These are phyloP conservation scores for Cytospora paraplurivora DNA, from an alignment of 2,329 filamentous ascomycete species.

Conservation along the genomic window DNA sequence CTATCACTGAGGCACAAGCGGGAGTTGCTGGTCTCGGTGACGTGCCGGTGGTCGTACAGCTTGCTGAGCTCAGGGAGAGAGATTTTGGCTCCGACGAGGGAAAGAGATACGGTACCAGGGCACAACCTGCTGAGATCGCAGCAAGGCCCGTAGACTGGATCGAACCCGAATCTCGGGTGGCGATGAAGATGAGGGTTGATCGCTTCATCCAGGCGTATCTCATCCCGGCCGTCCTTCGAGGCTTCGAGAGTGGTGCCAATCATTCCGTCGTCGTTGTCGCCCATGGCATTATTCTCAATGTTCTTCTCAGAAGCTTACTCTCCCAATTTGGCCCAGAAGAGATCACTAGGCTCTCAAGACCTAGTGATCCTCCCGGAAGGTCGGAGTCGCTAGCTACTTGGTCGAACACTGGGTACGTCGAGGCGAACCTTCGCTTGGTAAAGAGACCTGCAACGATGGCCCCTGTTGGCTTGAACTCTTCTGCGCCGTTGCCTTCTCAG, in stretches of 20 bases:
- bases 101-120: conserved; percentile 52
- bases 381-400: conserved; percentile 42
- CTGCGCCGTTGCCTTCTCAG: neutral
- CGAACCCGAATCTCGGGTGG: conserved; percentile 63
- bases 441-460: neutral
- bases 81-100: conserved; percentile 75
- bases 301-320: conserved; percentile 66
- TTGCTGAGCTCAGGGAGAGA: conserved; percentile 66
- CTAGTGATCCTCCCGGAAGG: conserved; percentile 29
- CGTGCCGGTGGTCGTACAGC: conserved; percentile 38
- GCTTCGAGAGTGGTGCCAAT: conserved; percentile 33
- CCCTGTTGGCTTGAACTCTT: neutral
- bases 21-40: conserved; percentile 12
- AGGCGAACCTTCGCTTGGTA: conserved; percentile 32
- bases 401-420: conserved; percentile 57
- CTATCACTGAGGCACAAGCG: conserved; percentile 60
- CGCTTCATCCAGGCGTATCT: conserved; percentile 68
- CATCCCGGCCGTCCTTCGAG: conserved; percentile 33
- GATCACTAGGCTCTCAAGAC: conserved; percentile 29
- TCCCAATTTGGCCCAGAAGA: conserved; percentile 48
- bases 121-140: conserved; percentile 32
- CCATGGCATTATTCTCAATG: conserved; percentile 78
- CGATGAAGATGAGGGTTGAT: conserved; percentile 66
- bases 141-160: conserved; percentile 29
- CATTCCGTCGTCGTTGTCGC: conserved; percentile 68